Evolutionary conservation across 2,329 filamentous ascomycete genomes (phyloP).

Genomic region (Pochonia chlamydosporia): DNA sequence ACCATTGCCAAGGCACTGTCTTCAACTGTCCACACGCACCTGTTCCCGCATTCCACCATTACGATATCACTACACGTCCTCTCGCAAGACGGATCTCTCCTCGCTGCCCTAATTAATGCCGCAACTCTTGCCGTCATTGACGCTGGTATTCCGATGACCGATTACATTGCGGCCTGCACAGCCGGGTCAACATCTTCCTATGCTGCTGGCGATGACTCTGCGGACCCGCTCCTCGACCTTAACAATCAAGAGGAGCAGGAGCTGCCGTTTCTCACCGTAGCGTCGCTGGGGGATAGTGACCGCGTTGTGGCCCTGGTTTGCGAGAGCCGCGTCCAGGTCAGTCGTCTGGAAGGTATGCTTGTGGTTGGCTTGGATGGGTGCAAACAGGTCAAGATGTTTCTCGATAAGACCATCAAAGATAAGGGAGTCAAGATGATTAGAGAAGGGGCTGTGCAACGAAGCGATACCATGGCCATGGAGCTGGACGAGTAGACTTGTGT

Average conservation of each 20-base stretch:
- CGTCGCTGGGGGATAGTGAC: slow-evolving; percentile 67
- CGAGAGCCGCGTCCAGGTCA: slow-evolving; percentile 82
- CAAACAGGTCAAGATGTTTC: slow-evolving; percentile 72
- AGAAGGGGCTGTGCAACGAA: slow-evolving; percentile 45
- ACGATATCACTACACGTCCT: slow-evolving; percentile 80
- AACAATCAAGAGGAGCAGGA: slow-evolving; percentile 81
- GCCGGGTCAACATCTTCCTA: slow-evolving; percentile 71
- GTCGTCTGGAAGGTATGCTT: slow-evolving; percentile 83
- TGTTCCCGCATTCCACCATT: slow-evolving; percentile 86
- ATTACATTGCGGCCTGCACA: slow-evolving; percentile 85
- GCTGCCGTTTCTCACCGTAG: slow-evolving; percentile 81
- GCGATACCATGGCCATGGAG: slow-evolving; percentile 44
- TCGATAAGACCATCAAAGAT: slow-evolving; percentile 74
- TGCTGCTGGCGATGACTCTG: slow-evolving; percentile 57
- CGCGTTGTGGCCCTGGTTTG: slow-evolving; percentile 74
- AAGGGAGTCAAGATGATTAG: slow-evolving; percentile 61
- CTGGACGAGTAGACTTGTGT: slow-evolving; percentile 30
- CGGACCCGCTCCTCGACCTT: slow-evolving; percentile 74
- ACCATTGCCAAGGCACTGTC: slow-evolving; percentile 74
- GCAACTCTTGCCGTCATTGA: slow-evolving; percentile 88
- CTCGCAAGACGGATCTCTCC: slow-evolving; percentile 81
- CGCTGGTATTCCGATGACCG: slow-evolving; percentile 90
- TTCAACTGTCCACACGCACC: slow-evolving; percentile 72
- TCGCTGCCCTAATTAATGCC: slow-evolving; percentile 87
- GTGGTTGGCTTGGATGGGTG: slow-evolving; percentile 90